These are phyloP conservation scores for Pichia pseudocactophila DNA, from an alignment of 805 yeast genomes.

Conservation along the genomic window DNA sequence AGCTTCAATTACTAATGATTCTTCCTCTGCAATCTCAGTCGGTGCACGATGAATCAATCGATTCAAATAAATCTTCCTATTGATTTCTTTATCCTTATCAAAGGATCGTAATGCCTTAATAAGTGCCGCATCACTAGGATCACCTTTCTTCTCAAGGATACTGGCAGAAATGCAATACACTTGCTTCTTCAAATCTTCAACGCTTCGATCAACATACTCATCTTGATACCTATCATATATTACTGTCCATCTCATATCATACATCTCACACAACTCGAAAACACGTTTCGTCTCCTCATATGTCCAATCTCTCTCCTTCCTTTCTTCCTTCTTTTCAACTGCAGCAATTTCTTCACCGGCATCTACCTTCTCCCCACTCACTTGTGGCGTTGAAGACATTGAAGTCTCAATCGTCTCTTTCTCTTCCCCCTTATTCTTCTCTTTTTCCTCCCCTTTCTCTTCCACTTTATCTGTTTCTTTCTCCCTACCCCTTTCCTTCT, in stretches of 20 bases:
- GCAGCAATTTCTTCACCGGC: background rate
- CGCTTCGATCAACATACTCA: constrained; percentile 37
- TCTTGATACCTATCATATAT: constrained; percentile 49
- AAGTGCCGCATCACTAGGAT: constrained; percentile 36
- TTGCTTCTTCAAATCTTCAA: constrained; percentile 79
- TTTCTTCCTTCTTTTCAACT: background rate
- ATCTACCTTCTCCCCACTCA: background rate
- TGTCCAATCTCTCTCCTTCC: constrained; percentile 41
- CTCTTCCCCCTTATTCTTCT: background rate
- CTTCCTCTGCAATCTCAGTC: constrained; percentile 97
- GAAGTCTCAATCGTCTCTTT: too few species aligned
- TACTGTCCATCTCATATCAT: constrained; percentile 63
- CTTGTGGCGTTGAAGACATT: background rate
- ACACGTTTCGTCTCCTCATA: constrained; percentile 70
- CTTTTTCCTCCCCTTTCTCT: background rate
- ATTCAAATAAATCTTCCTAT: constrained; percentile 72
- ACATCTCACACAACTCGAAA: constrained; percentile 55
- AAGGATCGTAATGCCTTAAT: constrained; percentile 55
- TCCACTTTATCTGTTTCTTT: background rate
- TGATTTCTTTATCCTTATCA: constrained; percentile 62
- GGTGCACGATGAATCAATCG: constrained; percentile 77
- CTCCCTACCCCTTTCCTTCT: background rate
- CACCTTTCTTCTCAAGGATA: constrained; percentile 32
- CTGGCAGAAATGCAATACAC: constrained; percentile 63
- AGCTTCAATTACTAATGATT: constrained; percentile 86